These are phyloP conservation scores for Pseudevernia furfuracea DNA, from an alignment of 495 filamentous ascomycete species.

Conservation along the genomic window DNA sequence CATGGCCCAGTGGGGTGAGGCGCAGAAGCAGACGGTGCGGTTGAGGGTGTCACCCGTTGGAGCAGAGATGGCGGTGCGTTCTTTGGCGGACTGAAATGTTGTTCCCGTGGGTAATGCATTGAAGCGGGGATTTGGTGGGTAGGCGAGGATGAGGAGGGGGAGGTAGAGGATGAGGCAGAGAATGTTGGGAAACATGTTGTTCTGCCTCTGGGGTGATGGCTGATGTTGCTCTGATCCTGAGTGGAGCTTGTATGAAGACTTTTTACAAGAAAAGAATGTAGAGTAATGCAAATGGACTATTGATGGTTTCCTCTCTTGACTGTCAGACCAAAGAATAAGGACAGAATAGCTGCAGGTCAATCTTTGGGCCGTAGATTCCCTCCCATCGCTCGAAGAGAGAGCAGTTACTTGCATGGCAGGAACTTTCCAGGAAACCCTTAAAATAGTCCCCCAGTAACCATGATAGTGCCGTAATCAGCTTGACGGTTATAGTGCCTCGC, in stretches of 20 bases:
- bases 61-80: no score
- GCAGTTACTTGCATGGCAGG: not conserved
- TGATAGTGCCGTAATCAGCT: not conserved
- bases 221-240: not conserved
- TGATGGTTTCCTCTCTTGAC: not conserved
- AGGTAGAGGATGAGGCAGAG: not conserved
- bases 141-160: not conserved
- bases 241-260: not conserved
- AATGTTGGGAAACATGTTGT: not conserved
- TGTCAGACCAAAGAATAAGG: not conserved
- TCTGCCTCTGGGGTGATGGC: not conserved
- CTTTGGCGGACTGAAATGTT: no score
- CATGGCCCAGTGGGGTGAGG: not conserved
- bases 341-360: not conserved
- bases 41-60: conserved; percentile 2
- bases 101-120: not conserved
- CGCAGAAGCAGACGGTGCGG: conserved; percentile 11
- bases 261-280: not conserved
- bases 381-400: not conserved
- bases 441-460: not conserved
- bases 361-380: not conserved
- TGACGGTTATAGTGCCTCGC: not conserved
- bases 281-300: not conserved
- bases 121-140: not conserved
- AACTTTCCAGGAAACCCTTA: not conserved